Evolutionary conservation across 2,329 filamentous ascomycete species (phyloP), one percentile per base, ranked within the genome.

Genomic region (Aschersonia sp.): DNA sequence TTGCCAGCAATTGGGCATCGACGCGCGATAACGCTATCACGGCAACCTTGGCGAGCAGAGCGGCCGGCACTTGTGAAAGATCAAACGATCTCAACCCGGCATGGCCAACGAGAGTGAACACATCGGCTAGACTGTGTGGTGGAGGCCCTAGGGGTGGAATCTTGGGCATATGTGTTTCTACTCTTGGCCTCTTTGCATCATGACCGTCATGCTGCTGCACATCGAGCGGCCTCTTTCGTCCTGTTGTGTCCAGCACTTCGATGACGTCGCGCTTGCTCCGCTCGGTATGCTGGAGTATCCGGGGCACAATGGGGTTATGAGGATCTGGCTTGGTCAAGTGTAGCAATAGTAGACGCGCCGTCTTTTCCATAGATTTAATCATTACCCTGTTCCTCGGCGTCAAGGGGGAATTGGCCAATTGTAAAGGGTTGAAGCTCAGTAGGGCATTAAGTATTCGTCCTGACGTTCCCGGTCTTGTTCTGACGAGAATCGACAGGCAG

Each of bases 361-460:
- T 98, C 60, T 94, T 87, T 63, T 96, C 90, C 80, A 98, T 92
- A 5, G 90, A 97, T 64, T 83, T 87, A 51, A 94, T 76, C 56
- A 90, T 79, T 50, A 98, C 83, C 56, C 84, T 87, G 45, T 78
- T 76, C 59, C 81, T 87, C 3, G 87, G 76, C 1, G 85, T 90
- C 70, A 94, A 77, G 4, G 84, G 81, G 2, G 79, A 78, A 57
- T 79, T 83, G 49, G 85, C 86, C 53, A 87, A 76, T 63, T 85
- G 87, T 43, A 96, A 69, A 1, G 92, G 92, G 59, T 95, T 95
- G 73, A 96, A 98, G 62, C 81, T 88, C 54, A 98, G 72, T 32
- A 97, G 73, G 12, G 87, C 80, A 59, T 82, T 85, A 53, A 97
- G 66, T 52, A 97, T 92, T 60, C 92, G 89, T 65, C 80, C 88